Conservation (phyloP, 805 yeast genomes). For the Metschnikowia cubensis region DNA sequence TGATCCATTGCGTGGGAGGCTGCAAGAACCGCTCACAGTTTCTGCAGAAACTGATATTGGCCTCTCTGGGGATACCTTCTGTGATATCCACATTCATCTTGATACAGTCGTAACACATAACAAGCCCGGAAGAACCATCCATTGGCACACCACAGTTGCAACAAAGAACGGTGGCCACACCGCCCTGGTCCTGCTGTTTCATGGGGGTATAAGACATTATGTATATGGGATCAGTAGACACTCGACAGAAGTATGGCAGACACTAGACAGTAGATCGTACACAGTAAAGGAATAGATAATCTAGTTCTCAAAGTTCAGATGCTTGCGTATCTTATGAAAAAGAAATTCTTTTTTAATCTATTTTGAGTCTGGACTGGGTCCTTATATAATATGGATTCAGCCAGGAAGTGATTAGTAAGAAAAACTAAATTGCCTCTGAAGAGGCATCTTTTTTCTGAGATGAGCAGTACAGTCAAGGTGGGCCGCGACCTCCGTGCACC, state of each 20-base stretch:
- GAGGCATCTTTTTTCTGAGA: slow-evolving; percentile 5
- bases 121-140: slow-evolving; percentile 90
- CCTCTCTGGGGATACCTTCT: slow-evolving; percentile 87
- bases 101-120: slow-evolving; percentile 97
- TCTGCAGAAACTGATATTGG: slow-evolving; percentile 89
- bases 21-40: slow-evolving; percentile 94
- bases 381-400: no score
- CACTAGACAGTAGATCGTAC: no score
- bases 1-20: slow-evolving; percentile 93
- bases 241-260: no score
- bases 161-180: slow-evolving; percentile 84
- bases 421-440: neutral
- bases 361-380: neutral
- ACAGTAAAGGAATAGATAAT: no score
- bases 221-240: neutral
- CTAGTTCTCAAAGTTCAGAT: no score
- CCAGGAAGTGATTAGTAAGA: slow-evolving; percentile 4
- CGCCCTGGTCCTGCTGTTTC: slow-evolving; percentile 13
- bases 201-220: slow-evolving; percentile 19
- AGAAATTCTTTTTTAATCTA: neutral
- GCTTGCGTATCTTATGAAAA: neutral
- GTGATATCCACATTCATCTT: slow-evolving; percentile 91
- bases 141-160: slow-evolving; percentile 98
- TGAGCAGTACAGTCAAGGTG: slow-evolving; percentile 8
- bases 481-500: slow-evolving; percentile 2